Evolutionary conservation across 1,139 yeast species (phyloP), one percentile per base, ranked within the genome.

Genomic region (Saccharomycopsis phalli): DNA sequence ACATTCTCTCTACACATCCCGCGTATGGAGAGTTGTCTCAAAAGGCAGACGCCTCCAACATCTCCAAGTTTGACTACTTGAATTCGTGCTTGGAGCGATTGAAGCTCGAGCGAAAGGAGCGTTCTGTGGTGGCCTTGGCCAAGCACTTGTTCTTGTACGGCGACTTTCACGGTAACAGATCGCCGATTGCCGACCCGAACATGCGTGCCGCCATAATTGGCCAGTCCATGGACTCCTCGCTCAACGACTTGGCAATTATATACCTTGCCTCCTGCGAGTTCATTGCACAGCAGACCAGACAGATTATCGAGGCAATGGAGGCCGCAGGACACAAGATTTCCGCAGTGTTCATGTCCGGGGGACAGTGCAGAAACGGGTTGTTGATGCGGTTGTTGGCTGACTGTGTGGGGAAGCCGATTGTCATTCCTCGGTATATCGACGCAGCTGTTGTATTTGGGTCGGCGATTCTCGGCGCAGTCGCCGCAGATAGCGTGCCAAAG

Each of bases 371-470:
- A 57, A 91, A 91, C 60, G 81, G 86, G 16, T 66, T 91, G 49
- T 68, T 91, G 49, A 87, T 93, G 77, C 73, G 94, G 63, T 66
- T 88, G 47, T 70, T 91, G 59, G 95, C 97, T 2, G 94, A 91
- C 53, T 82, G 94, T 55, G 86, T 96, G 1, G 94, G 94, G 3
- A 68, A 81, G 62, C 94, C 96, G n/a, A 76, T 91, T 40, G 73
- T 91, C 37, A 84, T 88, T 51, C 98, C 98, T 39, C 73, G 93
- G 56, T 87, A 88, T 59, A 87, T 91, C 53, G 97, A 88, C 56
- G 93, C 96, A 1, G 94, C 96, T 2, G 98, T 91, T 35, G 97
- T 91, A 4, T 81, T 88, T 55, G 98, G 98, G 22, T 72, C 95
- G 4, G 97, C 98, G 0, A 67, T 91, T 58, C 69, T 91, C 47